Evolutionary conservation across 495 filamentous ascomycete species (phyloP).

Genomic region (Penicillium fimorum): DNA sequence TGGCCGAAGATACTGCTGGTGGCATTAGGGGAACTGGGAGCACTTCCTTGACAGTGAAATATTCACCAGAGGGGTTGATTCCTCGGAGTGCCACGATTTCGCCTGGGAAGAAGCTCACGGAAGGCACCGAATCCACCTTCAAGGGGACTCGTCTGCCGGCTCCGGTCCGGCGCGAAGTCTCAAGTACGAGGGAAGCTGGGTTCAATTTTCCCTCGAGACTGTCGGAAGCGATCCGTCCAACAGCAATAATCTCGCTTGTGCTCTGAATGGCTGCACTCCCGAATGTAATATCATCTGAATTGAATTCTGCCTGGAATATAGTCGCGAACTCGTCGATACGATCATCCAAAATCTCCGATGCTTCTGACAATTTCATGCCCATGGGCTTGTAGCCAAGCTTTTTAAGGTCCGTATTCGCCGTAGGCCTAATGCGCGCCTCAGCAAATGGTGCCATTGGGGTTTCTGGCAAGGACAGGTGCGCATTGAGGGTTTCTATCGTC

Average conservation of each 20-base stretch:
- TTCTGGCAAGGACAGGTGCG: conserved; percentile 66
- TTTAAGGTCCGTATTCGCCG: conserved; percentile 77
- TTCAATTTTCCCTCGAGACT: conserved; percentile 80
- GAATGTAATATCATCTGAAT: conserved; percentile 76
- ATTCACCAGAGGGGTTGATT: conserved; percentile 80
- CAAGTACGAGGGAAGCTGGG: conserved; percentile 75
- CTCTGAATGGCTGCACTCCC: conserved; percentile 82
- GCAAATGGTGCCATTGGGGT: conserved; percentile 67
- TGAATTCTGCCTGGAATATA: conserved; percentile 69
- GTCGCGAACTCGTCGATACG: conserved; percentile 84
- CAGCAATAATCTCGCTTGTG: conserved; percentile 81
- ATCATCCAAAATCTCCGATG: conserved; percentile 89
- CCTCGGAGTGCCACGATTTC: conserved; percentile 87
- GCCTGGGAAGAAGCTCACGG: conserved; percentile 88
- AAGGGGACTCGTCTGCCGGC: conserved; percentile 78
- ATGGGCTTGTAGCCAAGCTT: conserved; percentile 90
- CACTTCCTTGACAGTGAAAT: conserved; percentile 77
- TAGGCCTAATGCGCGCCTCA: conserved; percentile 77
- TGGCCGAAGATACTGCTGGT: conserved; percentile 60
- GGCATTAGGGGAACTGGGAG: conserved; percentile 71
- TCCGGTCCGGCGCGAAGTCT: conserved; percentile 82
- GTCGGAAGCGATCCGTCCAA: conserved; percentile 89
- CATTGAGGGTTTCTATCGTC: conserved; percentile 76
- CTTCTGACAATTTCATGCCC: conserved; percentile 89
- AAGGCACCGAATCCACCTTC: conserved; percentile 64